These are phyloP conservation scores for Shiraia bambusicola DNA, from an alignment of 2,329 filamentous ascomycete genomes.

Conservation along the genomic window DNA sequence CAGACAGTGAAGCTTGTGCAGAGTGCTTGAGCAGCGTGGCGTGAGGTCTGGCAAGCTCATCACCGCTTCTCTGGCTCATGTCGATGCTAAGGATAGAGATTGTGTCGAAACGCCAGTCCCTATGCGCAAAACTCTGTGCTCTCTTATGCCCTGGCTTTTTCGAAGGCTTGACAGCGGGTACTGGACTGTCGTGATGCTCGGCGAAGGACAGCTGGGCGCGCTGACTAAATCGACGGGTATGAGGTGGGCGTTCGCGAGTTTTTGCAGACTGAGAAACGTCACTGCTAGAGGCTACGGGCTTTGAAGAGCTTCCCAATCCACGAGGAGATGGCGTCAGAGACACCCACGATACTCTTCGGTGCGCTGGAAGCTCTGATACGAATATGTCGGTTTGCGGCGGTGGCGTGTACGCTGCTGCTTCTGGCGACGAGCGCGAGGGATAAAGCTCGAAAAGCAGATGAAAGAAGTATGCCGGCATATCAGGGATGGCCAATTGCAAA, in stretches of 20 bases:
- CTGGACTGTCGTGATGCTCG: constrained; percentile 41
- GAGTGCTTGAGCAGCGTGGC: constrained; percentile 44
- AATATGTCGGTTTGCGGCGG: constrained; percentile 50
- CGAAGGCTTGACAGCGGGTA: constrained; percentile 42
- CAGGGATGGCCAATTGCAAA: constrained; percentile 16
- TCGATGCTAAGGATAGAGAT: constrained; percentile 81
- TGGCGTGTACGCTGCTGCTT: constrained; percentile 42
- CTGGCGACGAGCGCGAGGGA: constrained; percentile 40
- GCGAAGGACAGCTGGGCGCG: constrained; percentile 39
- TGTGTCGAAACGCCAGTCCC: constrained; percentile 81
- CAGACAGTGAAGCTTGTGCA: constrained; percentile 44
- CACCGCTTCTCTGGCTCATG: constrained; percentile 53
- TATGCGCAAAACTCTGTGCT: constrained; percentile 35
- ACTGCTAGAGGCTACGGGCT: constrained; percentile 28
- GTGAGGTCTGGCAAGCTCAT: constrained; percentile 34
- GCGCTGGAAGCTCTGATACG: constrained; percentile 46
- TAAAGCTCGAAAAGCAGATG: constrained; percentile 63
- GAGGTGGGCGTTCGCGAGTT: constrained; percentile 20
- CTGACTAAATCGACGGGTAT: constrained; percentile 32
- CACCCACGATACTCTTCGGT: constrained; percentile 44
- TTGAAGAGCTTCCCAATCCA: constrained; percentile 15
- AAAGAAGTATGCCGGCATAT: constrained; percentile 67
- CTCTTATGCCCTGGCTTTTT: constrained; percentile 20
- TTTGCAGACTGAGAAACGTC: constrained; percentile 17
- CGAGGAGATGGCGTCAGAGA: constrained; percentile 19